Evolutionary conservation across 208 protist species (phyloP).

Genomic region (Kentomonas sorsogonicus): DNA sequence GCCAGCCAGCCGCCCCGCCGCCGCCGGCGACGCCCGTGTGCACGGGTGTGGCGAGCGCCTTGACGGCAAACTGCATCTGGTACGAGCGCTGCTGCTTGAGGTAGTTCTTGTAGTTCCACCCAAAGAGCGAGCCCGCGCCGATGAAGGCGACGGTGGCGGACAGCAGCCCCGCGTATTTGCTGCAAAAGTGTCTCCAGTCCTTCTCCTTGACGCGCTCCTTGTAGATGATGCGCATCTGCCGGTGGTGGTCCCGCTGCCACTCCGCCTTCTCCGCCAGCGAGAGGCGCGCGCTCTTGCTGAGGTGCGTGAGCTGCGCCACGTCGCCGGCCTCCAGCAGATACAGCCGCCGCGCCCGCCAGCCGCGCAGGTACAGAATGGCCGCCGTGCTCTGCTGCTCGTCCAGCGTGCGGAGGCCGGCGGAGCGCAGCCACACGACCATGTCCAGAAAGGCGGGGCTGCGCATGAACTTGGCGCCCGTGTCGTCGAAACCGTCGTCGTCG

Average conservation of each 20-base stretch:
- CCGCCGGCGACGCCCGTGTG: constrained; percentile 9
- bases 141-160: constrained; percentile 76
- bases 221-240: constrained; percentile 73
- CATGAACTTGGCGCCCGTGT: too few species aligned
- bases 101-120: constrained; percentile 90
- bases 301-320: constrained; percentile 59
- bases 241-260: constrained; percentile 84
- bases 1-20: background rate
- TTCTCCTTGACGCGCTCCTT: constrained; percentile 85
- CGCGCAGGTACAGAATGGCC: constrained; percentile 71
- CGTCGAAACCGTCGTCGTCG: background rate
- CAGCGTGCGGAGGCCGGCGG: constrained; percentile 47
- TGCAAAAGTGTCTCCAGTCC: constrained; percentile 70
- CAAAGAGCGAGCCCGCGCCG: constrained; percentile 80
- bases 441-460: constrained; percentile 40
- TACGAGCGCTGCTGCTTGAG: constrained; percentile 74
- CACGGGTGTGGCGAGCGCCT: constrained; percentile 28
- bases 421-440: constrained; percentile 73
- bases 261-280: constrained; percentile 85
- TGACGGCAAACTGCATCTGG: constrained; percentile 61
- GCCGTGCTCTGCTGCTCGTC: constrained; percentile 58
- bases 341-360: constrained; percentile 77
- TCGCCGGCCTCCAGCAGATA: constrained; percentile 75
- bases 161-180: constrained; percentile 84
- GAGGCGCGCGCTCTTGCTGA: constrained; percentile 73